phyloP scores from a whole-genome alignment of 257 asterid species.

The Prunella vulgaris region DNA sequence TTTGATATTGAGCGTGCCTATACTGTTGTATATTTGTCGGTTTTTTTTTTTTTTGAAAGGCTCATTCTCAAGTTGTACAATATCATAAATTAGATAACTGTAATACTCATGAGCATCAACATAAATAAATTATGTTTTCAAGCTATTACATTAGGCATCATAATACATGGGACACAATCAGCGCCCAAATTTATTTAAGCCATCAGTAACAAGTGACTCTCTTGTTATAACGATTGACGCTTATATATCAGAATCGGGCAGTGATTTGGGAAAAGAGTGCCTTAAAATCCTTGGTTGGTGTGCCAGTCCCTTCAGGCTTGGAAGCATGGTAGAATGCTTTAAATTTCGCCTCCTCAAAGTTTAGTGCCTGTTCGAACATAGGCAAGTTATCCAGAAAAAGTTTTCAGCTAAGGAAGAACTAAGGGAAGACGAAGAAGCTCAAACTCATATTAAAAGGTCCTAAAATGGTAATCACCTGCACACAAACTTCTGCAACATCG shows the following conservation, averaged over 20 bases:
- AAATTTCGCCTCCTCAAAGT: conserved; percentile 72
- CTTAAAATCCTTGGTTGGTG: conserved; percentile 80
- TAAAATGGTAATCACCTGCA: conserved; percentile 52
- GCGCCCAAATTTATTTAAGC: not conserved
- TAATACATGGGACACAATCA: not conserved
- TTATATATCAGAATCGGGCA: conserved; percentile 49
- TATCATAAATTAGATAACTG: not conserved
- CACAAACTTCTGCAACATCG: conserved; percentile 89
- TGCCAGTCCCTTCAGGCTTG: conserved; percentile 78
- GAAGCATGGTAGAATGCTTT: conserved; percentile 90
- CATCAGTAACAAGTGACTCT: not conserved
- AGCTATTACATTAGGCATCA: not conserved
- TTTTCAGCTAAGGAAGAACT: not conserved
- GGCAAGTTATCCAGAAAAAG: conserved; percentile 2
- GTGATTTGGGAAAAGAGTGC: conserved; percentile 70
- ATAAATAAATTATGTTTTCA: not conserved
- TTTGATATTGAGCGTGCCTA: not conserved
- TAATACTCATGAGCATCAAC: not conserved
- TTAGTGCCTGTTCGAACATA: conserved; percentile 53
- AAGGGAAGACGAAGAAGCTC: not conserved
- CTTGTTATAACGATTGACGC: not conserved
- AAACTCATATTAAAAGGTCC: not conserved
- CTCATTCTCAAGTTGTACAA: too few species aligned
- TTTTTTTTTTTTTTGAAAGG: too few species aligned
- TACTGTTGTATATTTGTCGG: too few species aligned